phyloP scores from a whole-genome alignment of 108 stramenopile species.

The Cyclostephanos invisitatus region DNA sequence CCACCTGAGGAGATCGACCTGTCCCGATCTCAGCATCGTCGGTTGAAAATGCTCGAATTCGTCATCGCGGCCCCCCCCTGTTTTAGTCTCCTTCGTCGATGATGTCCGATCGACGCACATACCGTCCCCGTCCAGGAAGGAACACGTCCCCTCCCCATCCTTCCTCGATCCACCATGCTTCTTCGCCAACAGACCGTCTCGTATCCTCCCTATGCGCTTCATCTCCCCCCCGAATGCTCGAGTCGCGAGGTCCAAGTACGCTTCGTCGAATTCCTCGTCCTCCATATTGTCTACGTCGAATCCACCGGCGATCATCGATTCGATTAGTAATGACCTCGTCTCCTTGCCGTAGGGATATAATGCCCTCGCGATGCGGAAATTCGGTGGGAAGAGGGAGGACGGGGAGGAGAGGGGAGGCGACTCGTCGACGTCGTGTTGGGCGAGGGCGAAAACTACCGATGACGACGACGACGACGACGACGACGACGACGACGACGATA shows the following conservation, averaged over 20 bases:
- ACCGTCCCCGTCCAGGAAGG: no score
- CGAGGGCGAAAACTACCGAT: no score
- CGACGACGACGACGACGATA: no score
- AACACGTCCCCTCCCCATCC: not conserved
- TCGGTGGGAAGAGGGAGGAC: not conserved
- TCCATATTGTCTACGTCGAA: conserved; percentile 37
- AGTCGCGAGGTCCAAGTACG: conserved; percentile 42
- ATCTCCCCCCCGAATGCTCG: conserved; percentile 27
- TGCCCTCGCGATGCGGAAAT: conserved; percentile 28
- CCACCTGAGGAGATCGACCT: conserved; percentile 43
- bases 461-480: no score
- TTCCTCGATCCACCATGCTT: not conserved
- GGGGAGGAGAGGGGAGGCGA: no score
- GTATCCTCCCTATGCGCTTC: conserved; percentile 23
- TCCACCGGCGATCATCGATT: conserved; percentile 36
- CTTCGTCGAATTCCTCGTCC: conserved; percentile 14
- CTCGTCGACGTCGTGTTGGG: no score
- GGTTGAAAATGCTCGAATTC: conserved; percentile 53
- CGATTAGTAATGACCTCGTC: conserved; percentile 21
- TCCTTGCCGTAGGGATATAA: conserved; percentile 26
- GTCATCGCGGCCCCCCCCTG: not conserved
- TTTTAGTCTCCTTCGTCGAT: not conserved
- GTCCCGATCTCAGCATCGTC: conserved; percentile 36
- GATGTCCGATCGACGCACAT: not conserved
- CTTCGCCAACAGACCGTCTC: conserved; percentile 5